Percentiles rank a stretch among this genome's conserved stretches.
These are phyloP conservation scores for Nannizziopsis barbatae DNA, from an alignment of 2,329 filamentous ascomycete species.

Conservation along the genomic window DNA sequence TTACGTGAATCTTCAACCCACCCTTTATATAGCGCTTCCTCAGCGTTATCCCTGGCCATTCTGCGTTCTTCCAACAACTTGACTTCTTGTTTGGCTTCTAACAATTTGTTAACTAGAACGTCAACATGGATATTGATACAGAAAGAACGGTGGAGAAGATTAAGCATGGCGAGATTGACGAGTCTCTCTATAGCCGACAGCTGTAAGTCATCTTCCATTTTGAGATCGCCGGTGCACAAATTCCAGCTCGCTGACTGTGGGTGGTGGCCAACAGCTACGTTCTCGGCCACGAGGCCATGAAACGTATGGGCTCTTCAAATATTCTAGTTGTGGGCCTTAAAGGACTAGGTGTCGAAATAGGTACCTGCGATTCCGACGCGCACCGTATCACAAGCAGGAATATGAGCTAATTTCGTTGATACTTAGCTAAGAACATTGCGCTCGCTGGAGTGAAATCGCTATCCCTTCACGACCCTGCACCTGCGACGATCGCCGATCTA, in stretches of 20 bases:
- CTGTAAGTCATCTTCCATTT: constrained; percentile 31
- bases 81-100: constrained; percentile 7
- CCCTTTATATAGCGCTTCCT: background rate
- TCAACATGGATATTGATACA: constrained; percentile 52
- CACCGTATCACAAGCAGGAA: background rate
- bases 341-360: constrained; percentile 88
- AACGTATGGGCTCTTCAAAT: constrained; percentile 95
- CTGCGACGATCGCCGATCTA: constrained; percentile 73
- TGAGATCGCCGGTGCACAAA: background rate
- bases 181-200: constrained; percentile 57
- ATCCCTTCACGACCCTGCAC: constrained; percentile 80
- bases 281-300: constrained; percentile 78
- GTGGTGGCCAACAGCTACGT: constrained; percentile 42
- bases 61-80: constrained; percentile 7
- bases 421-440: constrained; percentile 86
- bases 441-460: constrained; percentile 96
- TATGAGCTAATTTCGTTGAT: background rate
- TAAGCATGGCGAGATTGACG: constrained; percentile 55
- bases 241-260: constrained; percentile 12
- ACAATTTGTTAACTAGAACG: constrained; percentile 33
- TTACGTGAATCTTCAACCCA: too few relatives aligned
- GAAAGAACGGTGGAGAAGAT: constrained; percentile 49
- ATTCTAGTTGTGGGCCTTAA: constrained; percentile 84
- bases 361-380: constrained; percentile 24
- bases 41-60: background rate